phyloP scores from a whole-genome alignment of 2,329 filamentous ascomycete genomes.

The Zymoseptoria crescenta region DNA sequence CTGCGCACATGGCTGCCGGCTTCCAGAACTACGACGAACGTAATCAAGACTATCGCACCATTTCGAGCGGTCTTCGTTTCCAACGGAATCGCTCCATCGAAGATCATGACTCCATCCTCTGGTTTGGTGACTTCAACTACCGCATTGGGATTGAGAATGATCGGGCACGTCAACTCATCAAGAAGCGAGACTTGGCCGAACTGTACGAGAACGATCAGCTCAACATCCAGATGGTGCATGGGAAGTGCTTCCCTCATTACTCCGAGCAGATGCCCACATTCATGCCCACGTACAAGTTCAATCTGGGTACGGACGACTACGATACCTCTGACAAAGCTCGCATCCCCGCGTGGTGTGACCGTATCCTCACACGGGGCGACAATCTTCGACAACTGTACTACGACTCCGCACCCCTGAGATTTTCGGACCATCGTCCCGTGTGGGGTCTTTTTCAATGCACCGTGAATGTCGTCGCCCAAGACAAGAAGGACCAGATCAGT shows the following conservation, averaged over 20 bases:
- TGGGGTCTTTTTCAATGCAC: slow-evolving; percentile 81
- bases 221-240: slow-evolving; percentile 93
- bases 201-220: slow-evolving; percentile 92
- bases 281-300: slow-evolving; percentile 90
- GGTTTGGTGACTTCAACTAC: slow-evolving; percentile 98
- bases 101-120: slow-evolving; percentile 84
- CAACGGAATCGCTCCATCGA: slow-evolving; percentile 86
- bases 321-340: slow-evolving; percentile 92
- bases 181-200: slow-evolving; percentile 62
- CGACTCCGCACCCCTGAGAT: slow-evolving; percentile 69
- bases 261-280: slow-evolving; percentile 84
- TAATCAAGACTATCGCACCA: slow-evolving; percentile 86
- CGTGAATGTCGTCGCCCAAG: slow-evolving; percentile 73
- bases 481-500: slow-evolving; percentile 62
- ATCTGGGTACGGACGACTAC: slow-evolving; percentile 79
- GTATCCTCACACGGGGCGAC: slow-evolving; percentile 76
- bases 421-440: slow-evolving; percentile 95
- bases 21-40: slow-evolving; percentile 96
- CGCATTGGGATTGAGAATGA: slow-evolving; percentile 80
- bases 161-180: slow-evolving; percentile 65
- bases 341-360: slow-evolving; percentile 96
- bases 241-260: slow-evolving; percentile 82
- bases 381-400: slow-evolving; percentile 80
- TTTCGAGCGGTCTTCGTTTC: slow-evolving; percentile 78
- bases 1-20: slow-evolving; percentile 89